Percentiles rank a stretch among this genome's conserved stretches.
phyloP scores from a whole-genome alignment of 805 yeast species.

The Millerozyma miso region DNA sequence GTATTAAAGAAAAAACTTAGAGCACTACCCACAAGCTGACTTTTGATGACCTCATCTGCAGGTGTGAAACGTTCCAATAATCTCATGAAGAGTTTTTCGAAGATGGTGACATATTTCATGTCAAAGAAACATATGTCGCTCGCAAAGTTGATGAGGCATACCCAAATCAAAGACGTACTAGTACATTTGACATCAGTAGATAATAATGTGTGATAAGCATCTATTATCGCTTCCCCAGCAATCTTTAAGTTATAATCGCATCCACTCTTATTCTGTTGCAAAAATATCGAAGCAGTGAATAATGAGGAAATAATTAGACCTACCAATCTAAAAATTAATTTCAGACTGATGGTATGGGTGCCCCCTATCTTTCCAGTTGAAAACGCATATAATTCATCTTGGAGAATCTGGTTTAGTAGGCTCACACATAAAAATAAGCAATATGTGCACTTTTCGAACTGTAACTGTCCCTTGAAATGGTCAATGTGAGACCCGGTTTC shows the following conservation, averaged over 20 bases:
- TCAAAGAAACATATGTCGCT: conserved; percentile 29
- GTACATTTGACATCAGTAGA: conserved; percentile 6
- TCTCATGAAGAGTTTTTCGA: conserved; percentile 16
- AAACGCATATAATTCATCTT: conserved; percentile 14
- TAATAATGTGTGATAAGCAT: conserved; percentile 7
- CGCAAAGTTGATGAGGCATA: conserved; percentile 23
- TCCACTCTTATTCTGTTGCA: conserved; percentile 2
- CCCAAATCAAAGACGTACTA: conserved; percentile 20
- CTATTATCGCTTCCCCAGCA: conserved; percentile 4
- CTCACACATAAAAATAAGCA: conserved; percentile 8
- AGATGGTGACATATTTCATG: conserved; percentile 14
- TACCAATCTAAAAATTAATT: conserved; percentile 9
- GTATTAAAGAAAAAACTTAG: conserved; percentile 18
- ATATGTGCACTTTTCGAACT: conserved; percentile 2
- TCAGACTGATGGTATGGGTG: conserved; percentile 7
- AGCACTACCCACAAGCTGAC: conserved; percentile 21
- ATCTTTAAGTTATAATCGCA: conserved; percentile 1
- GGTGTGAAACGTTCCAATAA: conserved; percentile 8
- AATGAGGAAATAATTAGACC: conserved; percentile 16
- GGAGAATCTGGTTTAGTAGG: conserved; percentile 7
- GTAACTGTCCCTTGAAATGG: conserved; percentile 1
- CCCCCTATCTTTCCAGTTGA: conserved; percentile 5
- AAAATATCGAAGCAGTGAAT: conserved; percentile 8
- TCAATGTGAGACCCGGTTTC: conserved; percentile 7
- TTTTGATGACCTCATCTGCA: conserved; percentile 6